These are phyloP conservation scores for Collybiopsis luxurians DNA, from an alignment of 768 basidiomycete genomes.

Conservation along the genomic window DNA sequence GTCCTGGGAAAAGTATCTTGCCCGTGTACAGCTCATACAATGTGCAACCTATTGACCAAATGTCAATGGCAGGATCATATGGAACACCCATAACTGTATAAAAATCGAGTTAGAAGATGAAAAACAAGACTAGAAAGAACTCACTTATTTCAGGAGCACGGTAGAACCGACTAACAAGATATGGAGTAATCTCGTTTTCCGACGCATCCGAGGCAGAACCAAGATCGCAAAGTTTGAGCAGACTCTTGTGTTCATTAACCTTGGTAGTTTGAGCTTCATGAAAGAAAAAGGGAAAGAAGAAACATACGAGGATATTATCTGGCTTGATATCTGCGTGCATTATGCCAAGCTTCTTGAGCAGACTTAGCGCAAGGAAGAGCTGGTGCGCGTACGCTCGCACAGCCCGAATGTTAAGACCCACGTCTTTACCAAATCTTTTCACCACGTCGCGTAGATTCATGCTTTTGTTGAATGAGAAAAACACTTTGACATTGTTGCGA, in stretches of 20 bases:
- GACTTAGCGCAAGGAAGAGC: conserved; percentile 82
- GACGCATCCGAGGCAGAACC: conserved; percentile 95
- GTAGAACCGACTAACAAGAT: conserved; percentile 96
- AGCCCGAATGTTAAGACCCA: conserved; percentile 92
- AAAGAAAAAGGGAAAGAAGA: background rate
- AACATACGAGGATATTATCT: conserved; percentile 89
- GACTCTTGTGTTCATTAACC: conserved; percentile 94
- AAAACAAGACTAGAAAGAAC: conserved; percentile 22
- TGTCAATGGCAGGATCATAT: conserved; percentile 90
- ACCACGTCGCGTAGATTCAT: conserved; percentile 99
- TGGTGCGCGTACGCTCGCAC: conserved; percentile 99
- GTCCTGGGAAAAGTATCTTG: conserved; percentile 96
- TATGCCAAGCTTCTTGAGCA: conserved; percentile 85
- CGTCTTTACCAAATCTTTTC: conserved; percentile 97
- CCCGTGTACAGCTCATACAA: conserved; percentile 95
- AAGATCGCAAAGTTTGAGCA: conserved; percentile 92
- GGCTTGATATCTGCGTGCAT: conserved; percentile 99
- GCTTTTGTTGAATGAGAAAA: conserved; percentile 36
- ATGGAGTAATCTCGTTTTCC: conserved; percentile 97
- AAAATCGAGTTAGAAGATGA: conserved; percentile 12
- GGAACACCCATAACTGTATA: conserved; percentile 85
- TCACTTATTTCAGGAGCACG: conserved; percentile 98
- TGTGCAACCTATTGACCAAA: conserved; percentile 98
- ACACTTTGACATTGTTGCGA: conserved; percentile 17
- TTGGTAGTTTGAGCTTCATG: conserved; percentile 24